These are phyloP conservation scores for Entomortierella lignicola DNA, from an alignment of 192 early-diverging fungal genomes.

Conservation along the genomic window DNA sequence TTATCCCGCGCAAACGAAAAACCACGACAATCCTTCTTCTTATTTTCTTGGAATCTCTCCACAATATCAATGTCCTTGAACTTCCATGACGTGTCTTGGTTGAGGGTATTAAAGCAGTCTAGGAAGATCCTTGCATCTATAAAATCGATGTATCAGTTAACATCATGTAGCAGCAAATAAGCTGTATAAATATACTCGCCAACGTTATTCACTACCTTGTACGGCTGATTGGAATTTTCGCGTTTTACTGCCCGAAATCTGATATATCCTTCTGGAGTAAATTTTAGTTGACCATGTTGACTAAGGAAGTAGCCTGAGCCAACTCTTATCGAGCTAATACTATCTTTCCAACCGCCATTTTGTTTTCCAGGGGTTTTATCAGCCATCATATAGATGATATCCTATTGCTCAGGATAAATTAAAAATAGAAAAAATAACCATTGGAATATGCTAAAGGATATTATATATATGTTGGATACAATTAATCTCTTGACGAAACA, in stretches of 20 bases:
- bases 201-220: too few relatives aligned
- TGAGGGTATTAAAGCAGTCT: too few relatives aligned
- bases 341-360: conserved; percentile 11
- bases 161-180: too few relatives aligned
- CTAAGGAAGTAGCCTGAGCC: conserved; percentile 30
- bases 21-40: too few relatives aligned
- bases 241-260: conserved; percentile 12
- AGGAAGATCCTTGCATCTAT: too few relatives aligned
- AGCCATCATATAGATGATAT: conserved; percentile 10
- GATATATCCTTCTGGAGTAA: conserved; percentile 7
- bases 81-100: too few relatives aligned
- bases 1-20: too few relatives aligned
- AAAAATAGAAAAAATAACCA: conserved; percentile 17
- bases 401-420: conserved; percentile 24
- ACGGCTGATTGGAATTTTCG: conserved; percentile 17
- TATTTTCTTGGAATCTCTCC: too few relatives aligned
- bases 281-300: conserved; percentile 21
- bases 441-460: background rate
- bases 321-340: conserved; percentile 12
- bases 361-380: conserved; percentile 15
- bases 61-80: too few relatives aligned
- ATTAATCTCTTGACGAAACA: conserved; percentile 15
- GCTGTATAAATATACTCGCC: too few relatives aligned
- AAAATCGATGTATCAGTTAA: too few relatives aligned
- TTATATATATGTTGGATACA: conserved; percentile 10